Evolutionary conservation across 2,329 filamentous ascomycete genomes (phyloP), one percentile per base, ranked within the genome.

Genomic region (Epichloe scottii): DNA sequence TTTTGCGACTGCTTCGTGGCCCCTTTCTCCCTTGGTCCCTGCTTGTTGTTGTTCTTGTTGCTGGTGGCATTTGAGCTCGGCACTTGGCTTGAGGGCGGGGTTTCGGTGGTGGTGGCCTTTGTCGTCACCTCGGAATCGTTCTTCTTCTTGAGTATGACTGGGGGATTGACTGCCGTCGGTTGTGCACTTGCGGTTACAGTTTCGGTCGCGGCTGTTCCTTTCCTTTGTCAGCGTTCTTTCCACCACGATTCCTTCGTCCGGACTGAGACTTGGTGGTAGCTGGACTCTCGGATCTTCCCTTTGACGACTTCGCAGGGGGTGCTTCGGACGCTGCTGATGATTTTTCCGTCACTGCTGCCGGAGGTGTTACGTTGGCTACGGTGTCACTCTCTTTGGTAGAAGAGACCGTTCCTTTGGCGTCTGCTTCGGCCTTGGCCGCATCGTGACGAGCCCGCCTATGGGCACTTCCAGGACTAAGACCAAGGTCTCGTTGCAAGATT

Each of bases 401-500:
- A n/a, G 66, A 55, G 2, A 62, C 34, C n/a, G 46, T 15, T 34
- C 33, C 42, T 56, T 76, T 77, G 12, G 65, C 55, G 41, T 73
- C 71, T 11, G 70, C 65, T 19, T 81, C 78, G 1, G 75, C 71
- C 63, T 81, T 80, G 12, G 76, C 74, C 47, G 75, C 76, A 57
- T 81, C 76, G 53, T 78, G 75, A 7, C 79, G 75, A 15, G 78
- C 77, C 60, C 77, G 76, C 52, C 81, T 72, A 62, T 82, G 78
- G 14, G 81, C 77, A 58, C 77, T 79, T 38, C 79, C 79, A 11
- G 79, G 78, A 53, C 77, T 82, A 1, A 85, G 71, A 19, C 81
- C 81, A 17, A 85, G 71, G 55, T 86, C 82, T 35, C 82, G 76
- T 62, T 84, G 81, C 17, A 86, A 60, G 49, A 85, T 79, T 15